phyloP scores from a whole-genome alignment of 208 protist genomes.

The Wallacemonas collosoma region DNA sequence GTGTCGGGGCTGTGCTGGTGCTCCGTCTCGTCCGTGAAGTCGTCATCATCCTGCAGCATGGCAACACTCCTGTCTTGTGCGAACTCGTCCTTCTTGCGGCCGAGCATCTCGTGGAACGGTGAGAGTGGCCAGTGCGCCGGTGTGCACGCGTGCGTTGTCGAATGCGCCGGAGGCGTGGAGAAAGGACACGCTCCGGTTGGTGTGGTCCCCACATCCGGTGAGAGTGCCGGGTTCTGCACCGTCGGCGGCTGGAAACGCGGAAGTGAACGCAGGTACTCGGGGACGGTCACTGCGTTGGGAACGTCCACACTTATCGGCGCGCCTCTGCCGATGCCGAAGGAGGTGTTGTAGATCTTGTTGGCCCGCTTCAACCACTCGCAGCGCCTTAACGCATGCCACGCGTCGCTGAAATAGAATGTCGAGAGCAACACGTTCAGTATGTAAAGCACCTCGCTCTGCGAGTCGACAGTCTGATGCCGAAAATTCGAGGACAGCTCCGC shows the following conservation, averaged over 20 bases:
- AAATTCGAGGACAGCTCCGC: background rate
- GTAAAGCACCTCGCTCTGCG: conserved; percentile 85
- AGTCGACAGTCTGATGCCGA: conserved; percentile 52
- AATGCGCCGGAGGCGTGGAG: background rate
- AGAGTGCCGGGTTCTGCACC: background rate
- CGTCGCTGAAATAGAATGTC: conserved; percentile 78
- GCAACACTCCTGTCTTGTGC: conserved; percentile 12
- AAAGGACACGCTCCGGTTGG: too few relatives aligned
- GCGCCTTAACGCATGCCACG: conserved; percentile 54
- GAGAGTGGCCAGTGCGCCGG: conserved; percentile 27
- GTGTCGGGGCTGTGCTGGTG: conserved; percentile 73
- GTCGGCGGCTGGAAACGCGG: conserved; percentile 38
- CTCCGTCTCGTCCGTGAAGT: conserved; percentile 47
- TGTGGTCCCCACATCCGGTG: background rate
- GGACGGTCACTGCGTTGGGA: conserved; percentile 27
- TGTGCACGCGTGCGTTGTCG: background rate
- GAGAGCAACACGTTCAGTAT: conserved; percentile 78
- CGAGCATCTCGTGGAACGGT: conserved; percentile 33
- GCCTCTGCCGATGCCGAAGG: conserved; percentile 47
- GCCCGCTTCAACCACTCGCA: conserved; percentile 57
- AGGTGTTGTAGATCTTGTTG: conserved; percentile 57
- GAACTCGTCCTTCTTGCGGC: conserved; percentile 35
- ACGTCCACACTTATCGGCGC: conserved; percentile 35
- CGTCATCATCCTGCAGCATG: conserved; percentile 37
- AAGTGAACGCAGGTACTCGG: conserved; percentile 30